These are phyloP conservation scores for Diaporthe capsici DNA, from an alignment of 2,329 filamentous ascomycete genomes.

Conservation along the genomic window DNA sequence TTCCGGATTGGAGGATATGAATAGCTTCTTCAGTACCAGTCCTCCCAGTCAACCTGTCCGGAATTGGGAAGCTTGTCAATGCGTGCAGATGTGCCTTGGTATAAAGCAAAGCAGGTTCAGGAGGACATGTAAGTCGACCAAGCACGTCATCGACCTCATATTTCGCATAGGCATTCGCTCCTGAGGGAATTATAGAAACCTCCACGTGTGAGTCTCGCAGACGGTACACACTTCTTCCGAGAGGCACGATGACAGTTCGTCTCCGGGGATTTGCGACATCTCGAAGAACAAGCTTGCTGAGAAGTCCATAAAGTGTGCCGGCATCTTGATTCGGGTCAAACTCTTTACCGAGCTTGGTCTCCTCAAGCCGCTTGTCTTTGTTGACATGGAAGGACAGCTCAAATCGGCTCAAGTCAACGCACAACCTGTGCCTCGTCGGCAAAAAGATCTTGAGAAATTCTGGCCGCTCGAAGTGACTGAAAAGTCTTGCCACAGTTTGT, in stretches of 20 bases:
- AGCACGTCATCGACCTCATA: constrained; percentile 69
- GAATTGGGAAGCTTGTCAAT: constrained; percentile 68
- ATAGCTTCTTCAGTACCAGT: constrained; percentile 75
- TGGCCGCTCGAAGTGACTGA: constrained; percentile 63
- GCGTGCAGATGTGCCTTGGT: constrained; percentile 73
- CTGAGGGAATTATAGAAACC: constrained; percentile 52
- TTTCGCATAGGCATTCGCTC: constrained; percentile 57
- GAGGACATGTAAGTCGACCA: constrained; percentile 68
- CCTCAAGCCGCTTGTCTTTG: constrained; percentile 56
- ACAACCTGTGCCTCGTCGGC: constrained; percentile 50
- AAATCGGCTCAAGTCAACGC: constrained; percentile 65
- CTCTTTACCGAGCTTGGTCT: constrained; percentile 62
- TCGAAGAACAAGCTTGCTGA: constrained; percentile 66
- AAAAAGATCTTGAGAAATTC: constrained; percentile 62
- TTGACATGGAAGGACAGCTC: constrained; percentile 70
- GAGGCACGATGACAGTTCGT: constrained; percentile 45
- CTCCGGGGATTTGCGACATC: too few relatives aligned
- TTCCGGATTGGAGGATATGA: constrained; percentile 62
- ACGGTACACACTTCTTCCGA: constrained; percentile 54
- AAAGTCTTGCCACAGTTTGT: constrained; percentile 57
- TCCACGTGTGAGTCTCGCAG: constrained; percentile 58
- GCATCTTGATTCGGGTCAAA: constrained; percentile 71
- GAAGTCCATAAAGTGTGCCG: constrained; percentile 72
- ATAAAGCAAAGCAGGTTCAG: constrained; percentile 68
- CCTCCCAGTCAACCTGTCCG: constrained; percentile 69